Evolutionary conservation across 2,329 filamentous ascomycete genomes (phyloP), one percentile per base, ranked within the genome.

Genomic region (Juglanconis juglandina): DNA sequence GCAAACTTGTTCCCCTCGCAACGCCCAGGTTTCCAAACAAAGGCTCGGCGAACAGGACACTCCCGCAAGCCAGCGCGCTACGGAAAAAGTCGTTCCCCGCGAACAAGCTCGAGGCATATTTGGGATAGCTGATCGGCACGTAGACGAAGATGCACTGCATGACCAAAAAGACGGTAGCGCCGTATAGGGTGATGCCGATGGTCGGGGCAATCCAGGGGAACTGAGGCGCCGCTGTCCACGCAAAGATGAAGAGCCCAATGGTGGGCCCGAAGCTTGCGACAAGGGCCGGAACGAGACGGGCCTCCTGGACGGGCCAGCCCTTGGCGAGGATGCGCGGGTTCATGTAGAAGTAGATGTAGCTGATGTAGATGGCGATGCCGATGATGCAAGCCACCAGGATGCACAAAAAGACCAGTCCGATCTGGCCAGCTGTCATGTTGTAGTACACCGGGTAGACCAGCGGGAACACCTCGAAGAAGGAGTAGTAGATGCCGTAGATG

Each of bases 381-480:
- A 87, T 68, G 6, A 84, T 60, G 67, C 81, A 85, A 9, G 82
- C 76, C n/a, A 87, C 78, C 33, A 86, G 73, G 66, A 88, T 78
- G 64, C 80, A 83, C 53, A 85, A 74, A 75, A 88, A 88, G 49
- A 86, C 79, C 9, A 88, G 77, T 35, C 85, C 84, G 63, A 83
- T 73, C 64, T 85, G 69, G 37, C 85, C 84, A 2, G 82, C 71
- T 61, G 77, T 81, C 79, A 89, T 87, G 68, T 74, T 71, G 72
- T 89, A 89, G 67, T 80, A 75, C 44, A 77, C 77, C 2, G 79
- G 77, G 69, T 86, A 89, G 58, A 88, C 84, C 13, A 87, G 74
- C 4, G 86, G 85, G 70, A 89, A 88, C n/a, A 82, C 82, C 67
- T 88, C 86, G 68, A 89, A 89, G 73, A 81, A 88, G 47, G 77